These are phyloP conservation scores for Linnemannia exigua DNA, from an alignment of 192 early-diverging fungal genomes.

Conservation along the genomic window DNA sequence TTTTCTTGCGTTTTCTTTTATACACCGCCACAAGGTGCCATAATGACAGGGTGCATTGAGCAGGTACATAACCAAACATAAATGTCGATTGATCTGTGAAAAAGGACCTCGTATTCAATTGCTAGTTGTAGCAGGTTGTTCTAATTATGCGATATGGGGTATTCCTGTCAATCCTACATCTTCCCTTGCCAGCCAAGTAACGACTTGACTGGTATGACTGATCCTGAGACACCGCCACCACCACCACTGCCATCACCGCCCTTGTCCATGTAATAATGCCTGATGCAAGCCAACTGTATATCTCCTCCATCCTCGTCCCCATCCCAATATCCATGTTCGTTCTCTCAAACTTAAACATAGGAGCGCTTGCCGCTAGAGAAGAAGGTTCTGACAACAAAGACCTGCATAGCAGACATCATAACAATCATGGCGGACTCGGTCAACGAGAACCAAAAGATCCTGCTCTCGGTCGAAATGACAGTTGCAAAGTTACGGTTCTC, in stretches of 20 bases:
- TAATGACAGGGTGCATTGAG: too few relatives aligned
- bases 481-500: slow-evolving; percentile 95
- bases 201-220: neutral
- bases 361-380: slow-evolving; percentile 81
- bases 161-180: too few relatives aligned
- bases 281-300: neutral
- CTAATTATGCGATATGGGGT: too few relatives aligned
- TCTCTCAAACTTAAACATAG: slow-evolving; percentile 56
- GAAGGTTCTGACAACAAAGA: slow-evolving; percentile 94
- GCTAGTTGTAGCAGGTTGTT: too few relatives aligned
- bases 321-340: neutral
- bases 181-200: neutral
- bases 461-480: slow-evolving; percentile 86
- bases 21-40: too few relatives aligned
- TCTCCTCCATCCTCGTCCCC: neutral
- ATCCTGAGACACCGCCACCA: neutral
- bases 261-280: neutral
- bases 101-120: too few relatives aligned
- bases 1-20: too few relatives aligned
- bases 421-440: slow-evolving; percentile 85
- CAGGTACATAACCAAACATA: too few relatives aligned
- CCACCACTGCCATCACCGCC: neutral
- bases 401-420: slow-evolving; percentile 90
- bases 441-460: slow-evolving; percentile 95
- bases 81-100: too few relatives aligned